phyloP scores from a whole-genome alignment of 192 early-diverging fungal genomes.

The Coemansia sp. region DNA sequence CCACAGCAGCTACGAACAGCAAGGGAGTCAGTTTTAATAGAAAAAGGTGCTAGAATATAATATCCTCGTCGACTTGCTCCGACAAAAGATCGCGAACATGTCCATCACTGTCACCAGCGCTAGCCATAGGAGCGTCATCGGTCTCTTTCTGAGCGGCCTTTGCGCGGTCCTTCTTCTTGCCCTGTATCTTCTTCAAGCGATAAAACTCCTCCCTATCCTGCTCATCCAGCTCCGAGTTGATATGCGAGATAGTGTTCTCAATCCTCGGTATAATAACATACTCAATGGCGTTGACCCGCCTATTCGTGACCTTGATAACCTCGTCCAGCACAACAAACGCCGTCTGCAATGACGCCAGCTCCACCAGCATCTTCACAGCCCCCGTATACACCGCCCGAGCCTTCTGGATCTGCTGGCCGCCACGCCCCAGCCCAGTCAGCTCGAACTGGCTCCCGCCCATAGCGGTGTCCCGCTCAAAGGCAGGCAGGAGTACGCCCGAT shows the following conservation, averaged over 20 bases:
- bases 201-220: conserved; percentile 99
- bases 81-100: conserved; percentile 44
- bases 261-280: conserved; percentile 98
- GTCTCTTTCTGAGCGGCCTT: conserved; percentile 46
- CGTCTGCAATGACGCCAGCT: conserved; percentile 97
- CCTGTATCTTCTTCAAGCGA: conserved; percentile 96
- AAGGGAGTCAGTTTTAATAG: neutral
- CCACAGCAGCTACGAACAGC: conserved; percentile 9
- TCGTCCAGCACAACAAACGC: conserved; percentile 99
- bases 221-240: conserved; percentile 96
- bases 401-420: conserved; percentile 95
- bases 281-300: conserved; percentile 99
- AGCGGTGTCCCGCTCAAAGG: conserved; percentile 67
- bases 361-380: conserved; percentile 92
- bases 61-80: conserved; percentile 55
- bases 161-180: conserved; percentile 92
- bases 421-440: conserved; percentile 96
- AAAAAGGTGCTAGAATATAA: conserved; percentile 55
- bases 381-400: conserved; percentile 92
- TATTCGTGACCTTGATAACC: conserved; percentile 98
- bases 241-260: conserved; percentile 97
- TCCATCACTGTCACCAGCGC: too few species aligned
- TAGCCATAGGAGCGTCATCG: conserved; percentile 4
- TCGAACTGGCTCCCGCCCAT: conserved; percentile 85
- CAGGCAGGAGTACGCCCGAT: conserved; percentile 92